A percentile compares a stretch with the other conserved stretches of the same genome.
These are phyloP conservation scores for Camelina hispida DNA, from an alignment of 345 rosid species.

Conservation along the genomic window DNA sequence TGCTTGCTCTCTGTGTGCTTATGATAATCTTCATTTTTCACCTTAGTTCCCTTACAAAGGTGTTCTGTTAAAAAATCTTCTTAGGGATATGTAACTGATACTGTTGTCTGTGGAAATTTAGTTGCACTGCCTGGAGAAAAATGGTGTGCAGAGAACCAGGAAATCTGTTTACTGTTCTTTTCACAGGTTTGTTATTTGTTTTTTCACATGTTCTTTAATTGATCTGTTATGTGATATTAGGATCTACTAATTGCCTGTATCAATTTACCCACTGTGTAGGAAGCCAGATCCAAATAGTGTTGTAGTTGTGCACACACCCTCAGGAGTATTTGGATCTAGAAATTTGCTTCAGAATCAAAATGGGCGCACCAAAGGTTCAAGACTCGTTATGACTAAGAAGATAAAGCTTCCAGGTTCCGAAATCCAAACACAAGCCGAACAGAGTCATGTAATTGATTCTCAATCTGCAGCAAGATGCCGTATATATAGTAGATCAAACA, in stretches of 20 bases:
- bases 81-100: slow-evolving; percentile 20
- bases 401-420: slow-evolving; percentile 55
- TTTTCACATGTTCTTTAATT: slow-evolving; percentile 20
- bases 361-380: slow-evolving; percentile 66
- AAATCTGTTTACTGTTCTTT: slow-evolving; percentile 75
- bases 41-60: not conserved
- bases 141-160: slow-evolving; percentile 74
- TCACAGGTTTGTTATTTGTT: slow-evolving; percentile 63
- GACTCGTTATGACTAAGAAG: slow-evolving; percentile 67
- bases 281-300: slow-evolving; percentile 68
- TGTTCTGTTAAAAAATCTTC: slow-evolving; percentile 13
- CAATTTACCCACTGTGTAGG: slow-evolving; percentile 45
- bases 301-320: slow-evolving; percentile 68
- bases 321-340: slow-evolving; percentile 74
- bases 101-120: slow-evolving; percentile 43
- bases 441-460: slow-evolving; percentile 52
- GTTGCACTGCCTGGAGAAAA: slow-evolving; percentile 79
- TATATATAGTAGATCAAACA: slow-evolving; percentile 55
- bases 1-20: slow-evolving; percentile 18
- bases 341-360: slow-evolving; percentile 64
- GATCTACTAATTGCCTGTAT: slow-evolving; percentile 18
- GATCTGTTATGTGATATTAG: slow-evolving; percentile 15
- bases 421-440: slow-evolving; percentile 41
- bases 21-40: slow-evolving; percentile 5
- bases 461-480: slow-evolving; percentile 83